Conservation (phyloP, 331 rosid genomes). For the Rhamnella rubrinervis region DNA sequence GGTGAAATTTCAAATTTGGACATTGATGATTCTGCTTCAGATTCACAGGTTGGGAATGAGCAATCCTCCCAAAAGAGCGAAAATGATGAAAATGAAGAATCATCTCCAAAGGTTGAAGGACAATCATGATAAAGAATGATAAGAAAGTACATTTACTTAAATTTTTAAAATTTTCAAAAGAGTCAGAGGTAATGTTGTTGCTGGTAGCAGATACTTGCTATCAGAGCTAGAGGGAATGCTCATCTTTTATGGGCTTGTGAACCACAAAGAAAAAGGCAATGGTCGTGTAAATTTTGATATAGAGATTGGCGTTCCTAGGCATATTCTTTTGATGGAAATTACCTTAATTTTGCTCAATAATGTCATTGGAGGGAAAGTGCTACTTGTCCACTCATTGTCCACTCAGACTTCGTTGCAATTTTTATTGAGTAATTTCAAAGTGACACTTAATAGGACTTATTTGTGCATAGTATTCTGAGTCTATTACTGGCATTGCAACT, state of each 20-base stretch:
- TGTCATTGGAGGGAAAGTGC: conserved; percentile 9
- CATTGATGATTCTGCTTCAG: conserved; percentile 42
- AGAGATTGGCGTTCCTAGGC: conserved; percentile 14
- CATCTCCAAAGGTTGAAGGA: conserved; percentile 23
- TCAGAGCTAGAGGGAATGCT: background rate
- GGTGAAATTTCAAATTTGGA: conserved; percentile 49
- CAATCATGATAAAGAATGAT: conserved; percentile 19
- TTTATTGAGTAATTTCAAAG: too few relatives aligned
- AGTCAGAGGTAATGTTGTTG: conserved; percentile 15
- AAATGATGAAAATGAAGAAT: conserved; percentile 14
- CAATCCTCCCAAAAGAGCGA: conserved; percentile 11
- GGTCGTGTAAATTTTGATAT: conserved; percentile 29
- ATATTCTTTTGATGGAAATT: conserved; percentile 22
- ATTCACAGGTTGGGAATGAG: conserved; percentile 20
- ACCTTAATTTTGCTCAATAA: conserved; percentile 24
- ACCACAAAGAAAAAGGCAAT: conserved; percentile 16
- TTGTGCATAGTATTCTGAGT: too few relatives aligned
- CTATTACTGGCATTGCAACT: too few relatives aligned
- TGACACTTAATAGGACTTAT: too few relatives aligned
- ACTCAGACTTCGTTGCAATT: too few relatives aligned
- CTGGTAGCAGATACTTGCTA: conserved; percentile 23
- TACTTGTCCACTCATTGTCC: background rate
- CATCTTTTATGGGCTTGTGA: conserved; percentile 7
- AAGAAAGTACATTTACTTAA: background rate
- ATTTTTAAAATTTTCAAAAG: conserved; percentile 14